Base-by-base conservation (phyloP, 1,139 yeast species). In the Hyphopichia fennica region DNA sequence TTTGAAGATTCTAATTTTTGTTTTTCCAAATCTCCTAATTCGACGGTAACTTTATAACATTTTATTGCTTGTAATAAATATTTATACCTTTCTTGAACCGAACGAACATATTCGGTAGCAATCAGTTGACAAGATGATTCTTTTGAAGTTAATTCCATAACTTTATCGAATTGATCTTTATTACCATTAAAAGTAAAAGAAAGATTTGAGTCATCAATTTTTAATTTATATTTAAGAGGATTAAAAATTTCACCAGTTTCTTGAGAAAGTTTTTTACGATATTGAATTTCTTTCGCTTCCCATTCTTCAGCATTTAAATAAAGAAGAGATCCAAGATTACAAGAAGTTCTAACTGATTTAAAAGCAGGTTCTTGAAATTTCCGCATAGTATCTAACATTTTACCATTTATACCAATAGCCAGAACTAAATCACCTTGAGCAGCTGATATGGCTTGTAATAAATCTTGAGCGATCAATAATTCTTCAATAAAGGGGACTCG, bases 401-500 rank as follows among this genome's bases (percentile, higher is more conserved):
- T 76, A 45, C 82, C 70, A 52, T 84, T 85, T 35, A 86, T 75
- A 43, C 79, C 71, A 18, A 83, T 65, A 0, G 95, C 91, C 45
- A 78, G 67, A 18, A 77, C 69, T 41, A 82, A 65, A 56, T 86
- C 91, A 9, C 90, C 89, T 6, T 82, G 72, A 1, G 86, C 73
- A 16, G 86, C 62, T 49, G 87, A 82, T 31, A 82, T 71, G 1
- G 90, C 88, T 8, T 84, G 79, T 47, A 82, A 75, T 45, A 87
- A 57, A 51, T 87, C 93, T 65, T 89, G 72, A 2, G 87, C 85
- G 45, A 81, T 81, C 62, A 87, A 84, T 48, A 83, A 76, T 57
- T 87, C 96, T 48, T 84, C 89, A 28, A 83, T 68, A 53, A 84
- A 87, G 2, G 91, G 90, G 48, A 76, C 79, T 87, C 87, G 81